Base-by-base conservation (phyloP, 805 yeast species). In the Wickerhamiella lipophila region DNA sequence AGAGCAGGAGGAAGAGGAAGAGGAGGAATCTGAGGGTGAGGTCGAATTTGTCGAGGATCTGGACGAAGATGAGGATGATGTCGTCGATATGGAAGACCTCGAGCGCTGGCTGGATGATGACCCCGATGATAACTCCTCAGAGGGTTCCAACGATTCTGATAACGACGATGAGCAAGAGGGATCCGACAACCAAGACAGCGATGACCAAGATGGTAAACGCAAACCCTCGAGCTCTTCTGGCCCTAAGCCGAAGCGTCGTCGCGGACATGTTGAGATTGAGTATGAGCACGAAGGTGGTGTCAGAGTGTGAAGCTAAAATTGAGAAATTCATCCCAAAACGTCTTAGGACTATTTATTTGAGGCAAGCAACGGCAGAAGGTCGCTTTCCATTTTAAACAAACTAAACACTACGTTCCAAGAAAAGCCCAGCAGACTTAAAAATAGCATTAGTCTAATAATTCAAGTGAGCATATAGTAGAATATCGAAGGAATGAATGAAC, bases 11-110 rank as follows among this genome's bases (percentile, higher is more conserved):
- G 73, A 64, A 43, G 76, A 71, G 42, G 73, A 69, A 42, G 73
- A 70, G 40, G 74, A 69, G 26, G 74, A 72, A 49, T 76, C 65
- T 42, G 74, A 73, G 46, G 82, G 87, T 34, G 86, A 85, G 64
- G 79, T 85, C 39, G 97, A 88, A 64, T 84, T 81, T 60, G 96
- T 86, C 47, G 87, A 79, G 56, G 95, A 79, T 53, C 95, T 83
- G 46, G 95, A 83, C 50, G 95, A 82, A 52, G 65, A 63, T 22
- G 71, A 68, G 23, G 68, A 67, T 56, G 68, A 67, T 56, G 68
- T 85, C 58, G 95, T 86, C 22, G 96, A 92, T 61, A 76, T 89
- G 69, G 96, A 88, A 68, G 96, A 89, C 58, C 70, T 88, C 55
- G 92, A 88, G 66, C 80, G 77, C 65, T 89, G 96, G 96, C 66